phyloP scores from a whole-genome alignment of 305 asterid genomes.

The Rubia occidens region DNA sequence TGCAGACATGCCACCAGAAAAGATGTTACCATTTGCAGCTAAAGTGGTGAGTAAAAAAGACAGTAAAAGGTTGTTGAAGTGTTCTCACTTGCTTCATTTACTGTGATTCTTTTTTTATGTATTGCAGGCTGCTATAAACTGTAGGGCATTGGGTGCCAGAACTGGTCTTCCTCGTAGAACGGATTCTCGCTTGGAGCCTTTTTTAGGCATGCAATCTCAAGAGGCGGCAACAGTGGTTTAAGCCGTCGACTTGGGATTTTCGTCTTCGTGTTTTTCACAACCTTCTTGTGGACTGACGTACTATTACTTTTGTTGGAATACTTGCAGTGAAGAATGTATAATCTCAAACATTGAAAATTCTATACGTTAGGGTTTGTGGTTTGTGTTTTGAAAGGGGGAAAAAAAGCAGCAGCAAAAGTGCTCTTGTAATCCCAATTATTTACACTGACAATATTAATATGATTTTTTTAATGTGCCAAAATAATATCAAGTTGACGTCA shows the following conservation, averaged over 20 bases:
- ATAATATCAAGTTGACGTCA: too few species aligned
- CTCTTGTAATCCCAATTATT: too few species aligned
- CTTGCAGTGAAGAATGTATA: slow-evolving; percentile 1
- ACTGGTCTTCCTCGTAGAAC: slow-evolving; percentile 64
- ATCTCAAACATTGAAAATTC: background rate
- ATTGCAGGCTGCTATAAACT: slow-evolving; percentile 74
- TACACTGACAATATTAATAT: too few species aligned
- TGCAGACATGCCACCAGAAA: slow-evolving; percentile 71
- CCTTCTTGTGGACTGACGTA: slow-evolving; percentile 36
- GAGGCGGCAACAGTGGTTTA: slow-evolving; percentile 25
- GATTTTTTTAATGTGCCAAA: too few species aligned
- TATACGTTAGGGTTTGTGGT: too few species aligned
- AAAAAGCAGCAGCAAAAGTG: too few species aligned
- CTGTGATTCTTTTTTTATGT: background rate
- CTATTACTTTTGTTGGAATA: slow-evolving; percentile 21
- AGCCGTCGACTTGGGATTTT: slow-evolving; percentile 42
- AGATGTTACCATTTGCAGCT: slow-evolving; percentile 86
- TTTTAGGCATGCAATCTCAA: slow-evolving; percentile 52
- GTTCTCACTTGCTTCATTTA: slow-evolving; percentile 5
- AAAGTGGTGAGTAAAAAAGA: slow-evolving; percentile 66
- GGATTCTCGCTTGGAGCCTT: slow-evolving; percentile 62
- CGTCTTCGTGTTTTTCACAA: slow-evolving; percentile 24
- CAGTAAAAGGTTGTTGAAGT: slow-evolving; percentile 1
- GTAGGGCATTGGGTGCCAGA: slow-evolving; percentile 88
- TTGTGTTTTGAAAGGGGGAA: too few species aligned